Evolutionary conservation across 352 stramenopile species (phyloP).

Genomic region (Phytopythium kandeliae): DNA sequence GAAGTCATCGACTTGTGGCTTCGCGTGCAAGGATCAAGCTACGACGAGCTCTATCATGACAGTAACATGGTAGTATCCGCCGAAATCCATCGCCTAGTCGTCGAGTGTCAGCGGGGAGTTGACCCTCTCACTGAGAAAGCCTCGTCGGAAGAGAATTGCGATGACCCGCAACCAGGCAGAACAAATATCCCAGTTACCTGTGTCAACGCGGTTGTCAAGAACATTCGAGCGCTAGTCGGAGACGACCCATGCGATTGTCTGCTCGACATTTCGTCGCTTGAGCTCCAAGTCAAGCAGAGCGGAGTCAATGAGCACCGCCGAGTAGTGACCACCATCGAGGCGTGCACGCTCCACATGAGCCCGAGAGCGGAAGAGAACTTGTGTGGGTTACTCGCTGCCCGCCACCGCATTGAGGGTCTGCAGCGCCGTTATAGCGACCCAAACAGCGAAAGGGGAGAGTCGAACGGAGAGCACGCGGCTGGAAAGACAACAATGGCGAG

Average conservation of each 20-base stretch:
- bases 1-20: conserved; percentile 4
- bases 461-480: neutral
- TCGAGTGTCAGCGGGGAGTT: neutral
- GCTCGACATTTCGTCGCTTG: neutral
- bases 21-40: neutral
- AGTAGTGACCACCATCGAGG: neutral
- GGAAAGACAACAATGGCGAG: too few species aligned
- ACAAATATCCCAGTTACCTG: neutral
- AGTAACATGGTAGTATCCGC: neutral
- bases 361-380: neutral
- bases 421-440: neutral
- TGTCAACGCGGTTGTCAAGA: neutral
- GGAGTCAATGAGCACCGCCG: neutral
- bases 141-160: neutral
- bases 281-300: neutral
- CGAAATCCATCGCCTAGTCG: neutral
- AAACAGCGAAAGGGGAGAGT: neutral
- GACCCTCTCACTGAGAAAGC: neutral
- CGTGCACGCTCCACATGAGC: neutral
- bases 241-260: neutral
- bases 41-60: neutral
- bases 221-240: neutral
- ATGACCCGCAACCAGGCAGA: neutral
- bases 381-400: neutral
- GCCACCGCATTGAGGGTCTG: conserved; percentile 2